A percentile compares a stretch with the other conserved stretches of the same genome.
Evolutionary conservation across 1,139 yeast genomes (phyloP).

Genomic region (Tardiomyces blankii): DNA sequence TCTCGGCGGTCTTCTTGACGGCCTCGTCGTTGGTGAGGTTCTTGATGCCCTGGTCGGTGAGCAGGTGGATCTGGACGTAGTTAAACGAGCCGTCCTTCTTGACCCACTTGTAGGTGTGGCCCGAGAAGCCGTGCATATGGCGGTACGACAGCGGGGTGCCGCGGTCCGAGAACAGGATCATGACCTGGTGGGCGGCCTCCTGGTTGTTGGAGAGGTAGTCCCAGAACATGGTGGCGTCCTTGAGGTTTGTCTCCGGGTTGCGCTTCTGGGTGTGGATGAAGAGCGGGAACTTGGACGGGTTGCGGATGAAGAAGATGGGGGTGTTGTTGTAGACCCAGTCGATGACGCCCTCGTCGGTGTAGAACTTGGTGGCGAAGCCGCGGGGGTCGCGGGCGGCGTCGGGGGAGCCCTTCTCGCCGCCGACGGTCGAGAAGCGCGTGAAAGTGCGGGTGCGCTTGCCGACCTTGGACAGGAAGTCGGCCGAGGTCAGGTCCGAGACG

Average conservation of each 20-base stretch:
- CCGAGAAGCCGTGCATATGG: conserved; percentile 64
- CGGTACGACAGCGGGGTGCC: conserved; percentile 59
- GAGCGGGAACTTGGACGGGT: conserved; percentile 78
- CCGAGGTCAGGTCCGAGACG: conserved; percentile 56
- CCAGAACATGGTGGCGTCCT: conserved; percentile 62
- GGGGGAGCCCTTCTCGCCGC: conserved; percentile 76
- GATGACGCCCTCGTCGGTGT: conserved; percentile 78
- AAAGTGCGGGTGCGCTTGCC: conserved; percentile 69
- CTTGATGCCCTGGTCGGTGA: conserved; percentile 52
- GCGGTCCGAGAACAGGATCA: conserved; percentile 54
- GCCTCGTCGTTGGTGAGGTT: conserved; percentile 48
- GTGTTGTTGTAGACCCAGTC: conserved; percentile 87
- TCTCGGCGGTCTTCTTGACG: conserved; percentile 39
- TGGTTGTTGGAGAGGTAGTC: conserved; percentile 54
- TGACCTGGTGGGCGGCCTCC: conserved; percentile 51
- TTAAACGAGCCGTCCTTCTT: conserved; percentile 50
- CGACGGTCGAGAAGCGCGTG: conserved; percentile 78
- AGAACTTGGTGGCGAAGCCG: conserved; percentile 73
- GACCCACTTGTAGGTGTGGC: conserved; percentile 62
- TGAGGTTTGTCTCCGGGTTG: conserved; percentile 71
- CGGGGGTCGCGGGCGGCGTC: conserved; percentile 85
- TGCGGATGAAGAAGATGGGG: conserved; percentile 75
- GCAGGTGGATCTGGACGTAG: conserved; percentile 56
- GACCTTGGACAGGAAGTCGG: conserved; percentile 56
- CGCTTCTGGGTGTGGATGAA: conserved; percentile 81